phyloP scores from a whole-genome alignment of 306 rosid genomes.

The Rosa persica region DNA sequence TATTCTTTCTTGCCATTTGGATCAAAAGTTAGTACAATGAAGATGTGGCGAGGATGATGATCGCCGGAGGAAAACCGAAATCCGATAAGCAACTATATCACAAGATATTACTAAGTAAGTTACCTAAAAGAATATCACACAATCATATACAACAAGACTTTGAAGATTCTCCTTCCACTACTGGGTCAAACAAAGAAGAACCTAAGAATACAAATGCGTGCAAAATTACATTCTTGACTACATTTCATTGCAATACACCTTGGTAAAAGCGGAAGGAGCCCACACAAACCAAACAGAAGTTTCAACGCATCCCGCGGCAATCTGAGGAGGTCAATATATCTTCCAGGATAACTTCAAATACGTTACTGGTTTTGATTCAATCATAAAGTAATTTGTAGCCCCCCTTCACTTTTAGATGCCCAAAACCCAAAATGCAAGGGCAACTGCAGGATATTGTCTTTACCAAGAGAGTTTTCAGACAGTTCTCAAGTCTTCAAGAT shows the following conservation, averaged over 20 bases:
- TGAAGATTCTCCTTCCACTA: constrained; percentile 48
- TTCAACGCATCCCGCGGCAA: constrained; percentile 46
- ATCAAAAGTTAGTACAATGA: background rate
- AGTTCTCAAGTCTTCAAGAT: constrained; percentile 44
- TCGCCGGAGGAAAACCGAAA: constrained; percentile 4
- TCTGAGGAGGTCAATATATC: constrained; percentile 42
- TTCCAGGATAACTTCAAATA: constrained; percentile 44
- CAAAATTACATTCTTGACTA: constrained; percentile 59
- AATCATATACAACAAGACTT: constrained; percentile 70
- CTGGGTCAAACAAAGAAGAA: constrained; percentile 37
- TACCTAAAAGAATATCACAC: constrained; percentile 78
- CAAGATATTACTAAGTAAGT: constrained; percentile 47
- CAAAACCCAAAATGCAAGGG: constrained; percentile 37
- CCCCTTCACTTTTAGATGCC: constrained; percentile 35
- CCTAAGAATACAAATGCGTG: constrained; percentile 53
- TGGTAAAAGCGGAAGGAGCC: constrained; percentile 40
- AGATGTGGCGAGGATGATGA: background rate
- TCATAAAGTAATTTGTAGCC: constrained; percentile 28
- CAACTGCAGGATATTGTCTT: constrained; percentile 18
- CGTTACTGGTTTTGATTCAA: constrained; percentile 29
- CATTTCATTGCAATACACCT: constrained; percentile 47
- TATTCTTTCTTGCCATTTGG: background rate
- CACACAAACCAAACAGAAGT: constrained; percentile 50
- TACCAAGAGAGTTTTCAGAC: constrained; percentile 17
- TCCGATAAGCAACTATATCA: constrained; percentile 31